Evolutionary conservation across 1,284 basidiomycete species (phyloP).

Genomic region (Ganoderma multipileum): DNA sequence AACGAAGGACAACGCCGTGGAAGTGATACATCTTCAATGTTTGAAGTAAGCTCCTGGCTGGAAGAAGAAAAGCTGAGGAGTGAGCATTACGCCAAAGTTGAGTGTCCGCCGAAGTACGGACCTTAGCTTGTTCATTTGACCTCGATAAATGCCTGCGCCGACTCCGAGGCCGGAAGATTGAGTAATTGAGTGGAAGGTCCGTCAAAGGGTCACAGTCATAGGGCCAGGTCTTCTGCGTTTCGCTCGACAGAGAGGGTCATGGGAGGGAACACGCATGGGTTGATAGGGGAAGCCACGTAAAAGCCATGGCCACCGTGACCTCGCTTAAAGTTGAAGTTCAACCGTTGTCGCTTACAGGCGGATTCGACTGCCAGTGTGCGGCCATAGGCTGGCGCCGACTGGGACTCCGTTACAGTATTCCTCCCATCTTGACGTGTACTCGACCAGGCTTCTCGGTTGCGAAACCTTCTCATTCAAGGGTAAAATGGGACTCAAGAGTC

Average conservation of each 20-base stretch:
- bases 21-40: background rate
- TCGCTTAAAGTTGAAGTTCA: background rate
- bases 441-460: too few species aligned
- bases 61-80: too few species aligned
- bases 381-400: background rate
- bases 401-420: too few species aligned
- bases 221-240: constrained; percentile 9
- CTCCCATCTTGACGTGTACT: too few species aligned
- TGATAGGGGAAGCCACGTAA: background rate
- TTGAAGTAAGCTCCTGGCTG: background rate
- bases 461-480: too few species aligned
- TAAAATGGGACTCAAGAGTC: too few species aligned
- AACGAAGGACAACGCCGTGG: background rate
- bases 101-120: background rate
- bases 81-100: background rate
- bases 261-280: background rate
- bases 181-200: constrained; percentile 5
- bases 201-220: constrained; percentile 3
- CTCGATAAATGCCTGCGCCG: background rate
- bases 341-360: background rate
- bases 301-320: background rate
- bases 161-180: background rate
- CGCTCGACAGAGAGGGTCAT: background rate
- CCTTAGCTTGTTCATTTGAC: background rate
- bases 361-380: constrained; percentile 39